phyloP scores from a whole-genome alignment of 371 early-diverging fungal genomes.

The Mucor circinelloides region DNA sequence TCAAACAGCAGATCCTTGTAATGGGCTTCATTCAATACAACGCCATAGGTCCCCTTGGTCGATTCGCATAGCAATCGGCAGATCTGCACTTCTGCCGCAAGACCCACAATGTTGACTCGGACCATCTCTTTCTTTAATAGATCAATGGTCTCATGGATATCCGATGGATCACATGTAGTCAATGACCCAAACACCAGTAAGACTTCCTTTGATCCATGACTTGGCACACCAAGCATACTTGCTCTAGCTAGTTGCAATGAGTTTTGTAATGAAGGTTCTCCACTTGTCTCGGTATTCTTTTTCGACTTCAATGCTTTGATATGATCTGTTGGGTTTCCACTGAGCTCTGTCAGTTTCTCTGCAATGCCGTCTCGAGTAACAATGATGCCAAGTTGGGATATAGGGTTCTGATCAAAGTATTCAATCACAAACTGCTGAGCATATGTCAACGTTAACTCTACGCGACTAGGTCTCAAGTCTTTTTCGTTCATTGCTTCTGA shows the following conservation, averaged over 20 bases:
- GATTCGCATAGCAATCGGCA: slow-evolving; percentile 72
- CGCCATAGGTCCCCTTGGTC: slow-evolving; percentile 86
- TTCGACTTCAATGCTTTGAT: slow-evolving; percentile 66
- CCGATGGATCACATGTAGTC: slow-evolving; percentile 91
- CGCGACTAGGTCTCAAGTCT: slow-evolving; percentile 81
- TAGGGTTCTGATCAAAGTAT: slow-evolving; percentile 95
- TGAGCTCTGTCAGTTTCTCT: slow-evolving; percentile 82
- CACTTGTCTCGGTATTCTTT: slow-evolving; percentile 74
- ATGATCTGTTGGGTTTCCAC: slow-evolving; percentile 83
- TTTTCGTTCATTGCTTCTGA: slow-evolving; percentile 85
- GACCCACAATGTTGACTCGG: slow-evolving; percentile 82
- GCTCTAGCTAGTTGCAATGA: slow-evolving; percentile 81
- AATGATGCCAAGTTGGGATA: slow-evolving; percentile 90
- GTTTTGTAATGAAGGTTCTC: slow-evolving; percentile 94
- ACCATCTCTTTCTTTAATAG: slow-evolving; percentile 69
- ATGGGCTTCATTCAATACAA: slow-evolving; percentile 85
- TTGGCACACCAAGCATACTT: slow-evolving; percentile 78
- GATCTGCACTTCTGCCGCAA: slow-evolving; percentile 91
- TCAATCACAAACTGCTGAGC: slow-evolving; percentile 80
- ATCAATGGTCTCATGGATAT: slow-evolving; percentile 84
- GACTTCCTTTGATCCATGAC: slow-evolving; percentile 91
- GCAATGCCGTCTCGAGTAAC: slow-evolving; percentile 87
- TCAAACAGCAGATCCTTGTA: slow-evolving; percentile 80
- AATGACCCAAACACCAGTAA: slow-evolving; percentile 84
- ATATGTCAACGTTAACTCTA: slow-evolving; percentile 71